Base-by-base conservation (phyloP, 495 filamentous ascomycete species). In the Aspergillus baeticus region DNA sequence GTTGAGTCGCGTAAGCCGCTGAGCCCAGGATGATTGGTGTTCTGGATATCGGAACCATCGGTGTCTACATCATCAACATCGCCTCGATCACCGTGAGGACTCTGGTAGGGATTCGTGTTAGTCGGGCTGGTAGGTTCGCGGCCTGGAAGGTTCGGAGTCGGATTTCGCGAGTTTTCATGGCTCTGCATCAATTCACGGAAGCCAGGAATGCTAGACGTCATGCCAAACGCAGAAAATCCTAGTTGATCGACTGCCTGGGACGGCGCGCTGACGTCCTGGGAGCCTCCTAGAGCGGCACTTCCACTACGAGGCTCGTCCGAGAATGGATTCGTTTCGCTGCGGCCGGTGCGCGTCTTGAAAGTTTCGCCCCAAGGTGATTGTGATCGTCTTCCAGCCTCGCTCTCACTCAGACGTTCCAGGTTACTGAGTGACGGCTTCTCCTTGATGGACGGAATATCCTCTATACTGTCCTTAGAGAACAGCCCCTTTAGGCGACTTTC, bases 21-120 rank as follows among this genome's bases (percentile, higher is more conserved):
- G 23, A 86, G 72, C 5, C 81, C 83, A 31, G 84, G 80, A 49
- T 84, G 81, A 31, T 82, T 80, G 20, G 76, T 63, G 41, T 72
- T 73, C 59, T 82, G 78, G 43, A 81, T 75, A 55, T 87, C 84
- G 21, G 79, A 79, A 14, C 76, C 79, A 59, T 87, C 84, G 10
- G 77, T 74, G 38, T 85, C 84, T 38, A 75, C 69, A 56, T 92
- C 87, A 23, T 91, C 87, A 3, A 81, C 77, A 21, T 91, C 86
- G 0, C 77, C 78, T 31, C 84, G 84, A 15, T 92, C 88, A n/a
- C 83, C 87, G n/a, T 89, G 84, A 8, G 94, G 95, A 69, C 93
- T 98, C 60, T 89, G 88, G 64, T 92, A 98, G n/a, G 94, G 95
- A 69, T 98, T 98, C 1, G 94, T 98, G 57, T 96, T 91, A 0